phyloP scores from a whole-genome alignment of 306 rosid genomes.

The Quercus glauca region DNA sequence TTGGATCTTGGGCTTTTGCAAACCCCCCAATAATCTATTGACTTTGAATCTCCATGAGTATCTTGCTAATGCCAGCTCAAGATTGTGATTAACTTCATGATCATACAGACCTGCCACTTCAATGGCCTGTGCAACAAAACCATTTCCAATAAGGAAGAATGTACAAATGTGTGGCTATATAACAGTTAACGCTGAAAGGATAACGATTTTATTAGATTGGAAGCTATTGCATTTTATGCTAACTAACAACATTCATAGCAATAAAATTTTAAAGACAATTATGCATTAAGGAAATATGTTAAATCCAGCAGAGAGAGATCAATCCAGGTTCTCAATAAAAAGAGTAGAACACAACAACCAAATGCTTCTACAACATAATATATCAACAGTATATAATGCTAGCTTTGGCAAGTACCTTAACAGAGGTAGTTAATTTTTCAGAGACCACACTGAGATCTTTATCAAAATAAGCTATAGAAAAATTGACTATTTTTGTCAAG shows the following conservation, averaged over 20 bases:
- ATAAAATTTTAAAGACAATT: background rate
- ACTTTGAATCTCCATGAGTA: conserved; percentile 66
- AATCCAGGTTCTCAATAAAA: conserved; percentile 9
- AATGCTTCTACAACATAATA: background rate
- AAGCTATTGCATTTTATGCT: conserved; percentile 1
- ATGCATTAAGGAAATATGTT: background rate
- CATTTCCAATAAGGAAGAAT: conserved; percentile 21
- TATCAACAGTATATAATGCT: background rate
- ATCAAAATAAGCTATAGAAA: conserved; percentile 38
- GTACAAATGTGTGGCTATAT: conserved; percentile 1
- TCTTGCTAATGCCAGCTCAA: conserved; percentile 58
- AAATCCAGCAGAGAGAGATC: background rate
- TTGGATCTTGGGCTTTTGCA: conserved; percentile 51
- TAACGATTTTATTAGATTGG: background rate
- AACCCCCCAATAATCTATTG: conserved; percentile 43
- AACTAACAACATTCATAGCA: conserved; percentile 16
- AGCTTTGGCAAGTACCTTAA: conserved; percentile 50
- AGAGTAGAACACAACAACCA: background rate
- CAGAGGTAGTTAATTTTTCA: conserved; percentile 50
- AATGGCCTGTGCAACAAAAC: conserved; percentile 48
- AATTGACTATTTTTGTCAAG: conserved; percentile 49
- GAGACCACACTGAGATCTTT: conserved; percentile 42
- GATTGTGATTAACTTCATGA: conserved; percentile 40
- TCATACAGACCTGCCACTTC: conserved; percentile 62
- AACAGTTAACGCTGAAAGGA: too few species aligned